Percentiles rank a stretch among this genome's conserved stretches.
These are phyloP conservation scores for Kodamaea fungicola DNA, from an alignment of 1,139 yeast species.

Conservation along the genomic window DNA sequence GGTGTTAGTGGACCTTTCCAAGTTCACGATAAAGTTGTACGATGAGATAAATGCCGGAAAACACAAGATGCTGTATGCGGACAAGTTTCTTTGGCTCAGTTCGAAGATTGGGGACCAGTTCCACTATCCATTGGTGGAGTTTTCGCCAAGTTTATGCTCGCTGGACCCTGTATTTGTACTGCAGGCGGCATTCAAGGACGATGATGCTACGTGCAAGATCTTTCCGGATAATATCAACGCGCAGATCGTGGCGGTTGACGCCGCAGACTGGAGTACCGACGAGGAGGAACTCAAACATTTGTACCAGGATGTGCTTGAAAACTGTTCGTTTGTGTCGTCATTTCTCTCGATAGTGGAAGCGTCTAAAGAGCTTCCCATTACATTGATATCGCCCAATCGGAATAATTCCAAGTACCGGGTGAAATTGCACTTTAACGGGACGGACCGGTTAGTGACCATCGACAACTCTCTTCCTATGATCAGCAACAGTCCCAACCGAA, in stretches of 20 bases:
- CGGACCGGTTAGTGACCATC: conserved; percentile 46
- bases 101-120: conserved; percentile 28
- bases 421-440: conserved; percentile 54
- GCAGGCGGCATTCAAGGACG: conserved; percentile 7
- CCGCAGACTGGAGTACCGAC: conserved; percentile 17
- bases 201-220: conserved; percentile 8
- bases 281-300: conserved; percentile 20
- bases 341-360: conserved; percentile 41
- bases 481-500: conserved; percentile 16
- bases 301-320: conserved; percentile 58
- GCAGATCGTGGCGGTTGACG: conserved; percentile 11
- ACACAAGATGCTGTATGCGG: conserved; percentile 12
- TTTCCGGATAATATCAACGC: conserved; percentile 20
- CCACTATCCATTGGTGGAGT: conserved; percentile 35
- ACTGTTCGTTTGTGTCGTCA: conserved; percentile 77
- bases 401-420: conserved; percentile 33
- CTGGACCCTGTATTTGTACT: conserved; percentile 6
- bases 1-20: conserved; percentile 15
- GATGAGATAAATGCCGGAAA: conserved; percentile 11
- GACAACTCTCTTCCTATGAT: conserved; percentile 43
- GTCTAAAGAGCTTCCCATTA: conserved; percentile 12
- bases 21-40: conserved; percentile 20
- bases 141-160: conserved; percentile 16
- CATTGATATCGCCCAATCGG: conserved; percentile 26
- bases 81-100: conserved; percentile 43